phyloP scores from a whole-genome alignment of 164 flowering plant genomes.

The Saururus chinensis region DNA sequence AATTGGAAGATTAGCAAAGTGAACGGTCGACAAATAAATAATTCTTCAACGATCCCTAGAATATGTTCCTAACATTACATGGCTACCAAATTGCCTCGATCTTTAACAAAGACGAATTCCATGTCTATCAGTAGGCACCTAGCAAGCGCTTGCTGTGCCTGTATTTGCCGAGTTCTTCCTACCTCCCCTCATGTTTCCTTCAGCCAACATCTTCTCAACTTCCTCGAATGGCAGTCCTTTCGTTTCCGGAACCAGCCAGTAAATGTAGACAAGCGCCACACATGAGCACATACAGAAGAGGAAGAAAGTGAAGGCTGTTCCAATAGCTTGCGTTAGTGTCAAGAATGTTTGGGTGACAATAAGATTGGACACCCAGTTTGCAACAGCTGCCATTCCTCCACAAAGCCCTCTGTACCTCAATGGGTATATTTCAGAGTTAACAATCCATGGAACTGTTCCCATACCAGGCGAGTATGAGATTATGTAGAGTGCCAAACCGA shows the following conservation, averaged over 20 bases:
- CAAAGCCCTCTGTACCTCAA: conserved; percentile 61
- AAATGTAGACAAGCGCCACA: conserved; percentile 23
- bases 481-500: conserved; percentile 54
- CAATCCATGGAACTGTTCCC: conserved; percentile 88
- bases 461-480: conserved; percentile 74
- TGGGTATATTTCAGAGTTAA: conserved; percentile 91
- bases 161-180: neutral
- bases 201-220: conserved; percentile 48
- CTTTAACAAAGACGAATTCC: neutral
- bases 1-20: no score
- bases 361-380: conserved; percentile 75
- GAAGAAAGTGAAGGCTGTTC: conserved; percentile 60
- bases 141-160: neutral
- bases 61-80: no score
- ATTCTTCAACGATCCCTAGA: no score
- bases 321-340: conserved; percentile 47
- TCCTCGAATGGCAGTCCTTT: conserved; percentile 58
- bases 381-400: conserved; percentile 79
- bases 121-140: neutral
- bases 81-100: neutral
- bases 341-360: conserved; percentile 57
- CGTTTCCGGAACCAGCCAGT: conserved; percentile 48
- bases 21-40: no score
- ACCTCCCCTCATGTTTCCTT: conserved; percentile 14
- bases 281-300: conserved; percentile 47